Percentiles rank a stretch among this genome's conserved stretches.
Conservation (phyloP, 108 stramenopile genomes). For the Fragilariopsis cylindrus region DNA sequence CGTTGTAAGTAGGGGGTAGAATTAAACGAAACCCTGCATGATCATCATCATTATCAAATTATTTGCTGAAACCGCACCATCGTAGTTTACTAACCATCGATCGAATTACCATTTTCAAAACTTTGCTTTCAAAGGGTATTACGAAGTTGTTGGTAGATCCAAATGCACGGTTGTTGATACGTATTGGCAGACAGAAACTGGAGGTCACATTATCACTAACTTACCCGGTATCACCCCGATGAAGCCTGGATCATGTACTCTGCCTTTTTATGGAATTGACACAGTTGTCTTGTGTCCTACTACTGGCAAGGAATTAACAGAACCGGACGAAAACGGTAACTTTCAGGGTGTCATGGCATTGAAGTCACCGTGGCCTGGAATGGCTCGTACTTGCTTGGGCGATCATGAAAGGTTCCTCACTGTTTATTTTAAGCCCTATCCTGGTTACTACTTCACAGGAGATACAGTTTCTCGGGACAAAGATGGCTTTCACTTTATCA, state of each 20-base stretch:
- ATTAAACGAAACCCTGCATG: too few species aligned
- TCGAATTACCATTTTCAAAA: too few species aligned
- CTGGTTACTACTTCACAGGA: conserved; percentile 97
- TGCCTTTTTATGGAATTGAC: conserved; percentile 93
- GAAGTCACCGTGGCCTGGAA: conserved; percentile 93
- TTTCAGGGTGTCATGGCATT: conserved; percentile 93
- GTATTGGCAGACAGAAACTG: conserved; percentile 99
- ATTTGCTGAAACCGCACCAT: too few species aligned
- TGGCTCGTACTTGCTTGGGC: conserved; percentile 93
- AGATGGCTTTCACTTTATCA: conserved; percentile 97
- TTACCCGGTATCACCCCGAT: conserved; percentile 94
- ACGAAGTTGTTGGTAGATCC: conserved; percentile 86
- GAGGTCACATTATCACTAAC: conserved; percentile 95
- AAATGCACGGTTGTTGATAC: conserved; percentile 95
- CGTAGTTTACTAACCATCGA: too few species aligned
- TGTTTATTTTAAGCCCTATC: conserved; percentile 93
- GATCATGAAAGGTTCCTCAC: conserved; percentile 94
- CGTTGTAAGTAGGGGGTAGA: conserved; percentile 55
- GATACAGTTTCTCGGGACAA: conserved; percentile 91
- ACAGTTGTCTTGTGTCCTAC: conserved; percentile 29
- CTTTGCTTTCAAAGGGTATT: conserved; percentile 47
- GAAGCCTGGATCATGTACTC: conserved; percentile 94
- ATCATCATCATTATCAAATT: too few species aligned
- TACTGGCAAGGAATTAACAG: conserved; percentile 28
- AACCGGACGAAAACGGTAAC: conserved; percentile 52